These are phyloP conservation scores for Talaromyces sp. DNA, from an alignment of 2,329 filamentous ascomycete species.

Conservation along the genomic window DNA sequence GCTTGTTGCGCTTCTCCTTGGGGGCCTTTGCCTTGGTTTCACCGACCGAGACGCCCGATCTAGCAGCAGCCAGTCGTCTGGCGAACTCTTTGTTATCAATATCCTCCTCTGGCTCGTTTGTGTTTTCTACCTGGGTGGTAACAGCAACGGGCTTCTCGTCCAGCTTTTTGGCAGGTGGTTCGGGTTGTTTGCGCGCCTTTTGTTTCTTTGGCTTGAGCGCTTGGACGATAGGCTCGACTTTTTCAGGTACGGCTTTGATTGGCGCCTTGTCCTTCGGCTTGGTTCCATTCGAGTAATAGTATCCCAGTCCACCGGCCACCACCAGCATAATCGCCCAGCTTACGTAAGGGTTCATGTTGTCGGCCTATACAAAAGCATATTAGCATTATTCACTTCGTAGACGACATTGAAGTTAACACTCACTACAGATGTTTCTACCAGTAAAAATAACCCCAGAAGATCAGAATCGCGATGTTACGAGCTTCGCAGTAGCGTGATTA, in stretches of 20 bases:
- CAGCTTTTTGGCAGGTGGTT: constrained; percentile 28
- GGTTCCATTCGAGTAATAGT: constrained; percentile 40
- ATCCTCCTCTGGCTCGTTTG: constrained; percentile 59
- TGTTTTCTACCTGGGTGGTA: constrained; percentile 28
- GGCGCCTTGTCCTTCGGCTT: constrained; percentile 31
- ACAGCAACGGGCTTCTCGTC: constrained; percentile 28
- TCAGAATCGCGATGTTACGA: neutral
- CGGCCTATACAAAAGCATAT: neutral
- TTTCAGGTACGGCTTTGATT: constrained; percentile 33
- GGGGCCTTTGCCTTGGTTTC: constrained; percentile 41
- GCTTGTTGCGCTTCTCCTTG: constrained; percentile 71
- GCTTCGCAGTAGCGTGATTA: neutral
- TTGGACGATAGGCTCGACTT: constrained; percentile 29
- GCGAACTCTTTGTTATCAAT: constrained; percentile 74
- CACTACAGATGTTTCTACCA: neutral
- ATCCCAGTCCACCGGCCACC: constrained; percentile 40
- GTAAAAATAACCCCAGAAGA: neutral
- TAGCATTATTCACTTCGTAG: neutral
- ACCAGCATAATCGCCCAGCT: constrained; percentile 45
- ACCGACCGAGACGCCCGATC: constrained; percentile 63
- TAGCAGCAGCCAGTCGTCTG: constrained; percentile 65
- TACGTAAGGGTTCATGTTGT: constrained; percentile 42
- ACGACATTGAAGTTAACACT: neutral
- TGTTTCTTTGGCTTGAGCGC: constrained; percentile 42
- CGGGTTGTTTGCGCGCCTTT: constrained; percentile 35